Evolutionary conservation across 2,329 filamentous ascomycete species (phyloP).

Genomic region (Pezicula radicicola): DNA sequence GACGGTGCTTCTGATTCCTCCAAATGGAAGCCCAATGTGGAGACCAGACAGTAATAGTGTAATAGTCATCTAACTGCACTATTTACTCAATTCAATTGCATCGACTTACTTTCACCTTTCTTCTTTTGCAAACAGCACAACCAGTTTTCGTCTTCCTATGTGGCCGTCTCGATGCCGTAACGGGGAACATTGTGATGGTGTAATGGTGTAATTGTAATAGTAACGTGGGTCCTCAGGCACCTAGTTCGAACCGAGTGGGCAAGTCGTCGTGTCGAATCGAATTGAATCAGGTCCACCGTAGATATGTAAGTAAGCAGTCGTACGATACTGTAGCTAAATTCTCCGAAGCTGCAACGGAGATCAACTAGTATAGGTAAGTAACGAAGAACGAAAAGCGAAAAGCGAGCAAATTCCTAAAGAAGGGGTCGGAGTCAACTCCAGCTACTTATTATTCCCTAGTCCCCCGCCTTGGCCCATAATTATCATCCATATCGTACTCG

Average conservation of each 20-base stretch:
- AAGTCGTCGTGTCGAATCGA: no score
- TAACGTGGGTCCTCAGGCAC: neutral
- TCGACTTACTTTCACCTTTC: neutral
- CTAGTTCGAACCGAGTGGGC: neutral
- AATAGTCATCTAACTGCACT: no score
- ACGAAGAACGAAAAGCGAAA: neutral
- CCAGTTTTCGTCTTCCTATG: slow-evolving; percentile 1
- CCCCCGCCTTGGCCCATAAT: neutral
- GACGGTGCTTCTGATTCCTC: no score
- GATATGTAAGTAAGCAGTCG: neutral
- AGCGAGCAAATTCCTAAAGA: neutral
- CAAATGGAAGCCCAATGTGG: neutral
- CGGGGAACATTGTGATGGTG: neutral
- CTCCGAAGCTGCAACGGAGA: neutral
- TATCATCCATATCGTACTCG: no score
- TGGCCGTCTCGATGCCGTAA: neutral
- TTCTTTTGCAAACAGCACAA: slow-evolving; percentile 1
- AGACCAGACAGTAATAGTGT: neutral
- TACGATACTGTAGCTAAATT: neutral
- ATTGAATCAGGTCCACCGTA: no score
- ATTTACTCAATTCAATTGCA: neutral
- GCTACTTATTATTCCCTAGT: neutral
- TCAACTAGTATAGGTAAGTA: neutral
- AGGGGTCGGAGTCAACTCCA: neutral
- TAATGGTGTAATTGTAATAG: no score